These are phyloP conservation scores for Diaporthe citriasiana DNA, from an alignment of 2,329 filamentous ascomycete species.

Conservation along the genomic window DNA sequence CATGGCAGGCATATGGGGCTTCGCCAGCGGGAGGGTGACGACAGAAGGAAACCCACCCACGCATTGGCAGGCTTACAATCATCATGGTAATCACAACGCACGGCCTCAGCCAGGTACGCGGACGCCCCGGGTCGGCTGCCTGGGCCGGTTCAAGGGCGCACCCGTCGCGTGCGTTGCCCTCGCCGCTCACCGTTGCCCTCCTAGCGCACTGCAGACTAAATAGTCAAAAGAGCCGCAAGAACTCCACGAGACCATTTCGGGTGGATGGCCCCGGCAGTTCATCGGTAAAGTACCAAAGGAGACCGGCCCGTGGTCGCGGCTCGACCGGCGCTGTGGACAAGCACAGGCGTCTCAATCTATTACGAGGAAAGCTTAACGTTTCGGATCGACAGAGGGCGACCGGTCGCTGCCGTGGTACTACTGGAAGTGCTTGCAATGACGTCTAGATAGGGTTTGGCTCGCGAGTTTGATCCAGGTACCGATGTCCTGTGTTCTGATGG, in stretches of 20 bases:
- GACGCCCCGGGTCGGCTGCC: background rate
- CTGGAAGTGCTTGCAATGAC: background rate
- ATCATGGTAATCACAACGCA: constrained; percentile 12
- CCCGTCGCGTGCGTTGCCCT: background rate
- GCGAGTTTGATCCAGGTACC: background rate
- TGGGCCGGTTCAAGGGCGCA: background rate
- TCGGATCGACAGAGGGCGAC: background rate
- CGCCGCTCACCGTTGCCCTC: background rate
- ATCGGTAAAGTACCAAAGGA: background rate
- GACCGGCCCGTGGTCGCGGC: background rate
- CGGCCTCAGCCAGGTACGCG: constrained; percentile 4
- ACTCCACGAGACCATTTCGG: background rate
- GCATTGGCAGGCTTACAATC: constrained; percentile 15
- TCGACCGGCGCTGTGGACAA: background rate
- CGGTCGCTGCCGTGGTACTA: constrained; percentile 3
- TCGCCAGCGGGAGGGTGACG: constrained; percentile 6
- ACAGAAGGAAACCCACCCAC: background rate
- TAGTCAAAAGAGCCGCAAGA: background rate
- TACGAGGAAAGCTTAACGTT: constrained; percentile 24
- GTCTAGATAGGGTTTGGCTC: constrained; percentile 19
- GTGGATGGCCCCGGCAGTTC: background rate
- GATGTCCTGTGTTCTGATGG: constrained; percentile 4
- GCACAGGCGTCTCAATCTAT: constrained; percentile 5
- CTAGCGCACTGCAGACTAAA: background rate
- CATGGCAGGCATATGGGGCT: constrained; percentile 21